These are phyloP conservation scores for Hypoxylon perforatum DNA, from an alignment of 495 filamentous ascomycete genomes.

Conservation along the genomic window DNA sequence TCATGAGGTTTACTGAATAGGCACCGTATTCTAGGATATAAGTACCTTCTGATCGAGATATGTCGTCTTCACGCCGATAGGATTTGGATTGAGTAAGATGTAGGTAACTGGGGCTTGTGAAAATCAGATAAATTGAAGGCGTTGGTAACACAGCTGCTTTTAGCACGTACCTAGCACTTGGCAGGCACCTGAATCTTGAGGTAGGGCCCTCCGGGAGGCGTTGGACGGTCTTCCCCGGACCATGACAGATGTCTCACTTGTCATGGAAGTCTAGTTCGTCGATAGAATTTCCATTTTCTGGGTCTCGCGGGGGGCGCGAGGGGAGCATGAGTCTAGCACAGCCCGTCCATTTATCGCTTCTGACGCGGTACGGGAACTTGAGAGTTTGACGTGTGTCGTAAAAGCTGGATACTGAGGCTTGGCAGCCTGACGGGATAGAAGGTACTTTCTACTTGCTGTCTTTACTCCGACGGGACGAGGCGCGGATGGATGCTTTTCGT, in stretches of 20 bases:
- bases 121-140: no score
- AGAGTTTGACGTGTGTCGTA: not conserved
- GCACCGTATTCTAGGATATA: no score
- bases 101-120: no score
- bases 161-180: no score
- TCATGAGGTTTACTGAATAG: no score
- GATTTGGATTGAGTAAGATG: no score
- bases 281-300: not conserved
- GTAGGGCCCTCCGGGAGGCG: not conserved
- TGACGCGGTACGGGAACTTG: not conserved
- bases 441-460: not conserved
- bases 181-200: not conserved
- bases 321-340: not conserved
- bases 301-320: not conserved
- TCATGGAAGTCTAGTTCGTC: not conserved
- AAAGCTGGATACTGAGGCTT: not conserved
- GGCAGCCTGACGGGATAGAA: not conserved
- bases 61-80: no score
- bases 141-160: no score
- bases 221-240: not conserved
- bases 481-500: not conserved
- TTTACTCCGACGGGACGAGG: not conserved
- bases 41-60: not conserved
- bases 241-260: slow-evolving; percentile 18
- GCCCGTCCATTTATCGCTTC: not conserved